Base-by-base conservation (phyloP, 2,329 filamentous ascomycete genomes). In the Aspergillus ustus region DNA sequence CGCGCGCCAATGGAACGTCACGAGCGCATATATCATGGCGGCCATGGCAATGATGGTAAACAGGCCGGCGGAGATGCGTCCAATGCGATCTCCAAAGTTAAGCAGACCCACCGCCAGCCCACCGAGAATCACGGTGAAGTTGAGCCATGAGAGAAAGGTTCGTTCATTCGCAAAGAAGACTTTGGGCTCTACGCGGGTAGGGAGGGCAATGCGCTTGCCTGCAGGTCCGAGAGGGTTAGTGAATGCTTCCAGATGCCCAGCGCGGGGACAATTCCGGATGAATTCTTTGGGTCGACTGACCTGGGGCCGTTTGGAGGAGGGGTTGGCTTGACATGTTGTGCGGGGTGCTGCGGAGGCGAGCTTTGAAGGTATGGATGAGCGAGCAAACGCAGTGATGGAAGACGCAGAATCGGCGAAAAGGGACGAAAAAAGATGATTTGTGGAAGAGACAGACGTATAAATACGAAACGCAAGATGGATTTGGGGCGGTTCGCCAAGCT, bases 151-250 rank as follows among this genome's bases (percentile, higher is more conserved):
- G 74, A 99, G 89, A 78, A 99, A 99, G 66, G 95, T 99, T 66
- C 95, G 92, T 83, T 99, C 95, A 85, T 99, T 99, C 81, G 95
- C 95, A 85, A 99, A 99, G 88, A 98, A 99, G 84, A 99, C 95
- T 82, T 99, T 99, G 72, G 95, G 95, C 81, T 99, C 95, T 80
- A 99, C 94, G 70, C 95, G 93, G 63, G 94, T 97, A 61, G 95
- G 95, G 67, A 99, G 92, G 73, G 95, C 94, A 77, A 99, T 98
- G 76, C 94, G 92, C 84, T 99, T 99, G 86, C 94, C 94, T 97
- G 29, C 31, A 45, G 40, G 20, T 37, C 20, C 17, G 15, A 45
- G 44, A 15, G 19, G 7, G 31, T 61, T 54, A 57, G 54, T n/a
- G 17, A n/a, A 11, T n/a, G 19, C 13, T 46, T 37, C 3, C 25